Conservation (phyloP, 73 alveolate species). For the Tetrahymena borealis region DNA sequence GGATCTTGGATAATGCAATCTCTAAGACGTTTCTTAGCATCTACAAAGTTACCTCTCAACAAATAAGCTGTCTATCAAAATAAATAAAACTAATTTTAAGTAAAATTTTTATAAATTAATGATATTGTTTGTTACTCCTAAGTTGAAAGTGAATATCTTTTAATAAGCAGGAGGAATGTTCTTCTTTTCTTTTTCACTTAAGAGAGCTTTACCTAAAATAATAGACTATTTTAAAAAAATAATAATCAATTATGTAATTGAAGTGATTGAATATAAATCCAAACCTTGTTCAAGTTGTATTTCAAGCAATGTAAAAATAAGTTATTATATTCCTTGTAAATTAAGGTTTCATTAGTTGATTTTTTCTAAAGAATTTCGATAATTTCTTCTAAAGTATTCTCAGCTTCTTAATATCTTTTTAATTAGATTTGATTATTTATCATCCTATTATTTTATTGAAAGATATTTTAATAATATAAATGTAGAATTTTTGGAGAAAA, state of each 20-base stretch:
- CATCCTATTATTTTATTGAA: neutral
- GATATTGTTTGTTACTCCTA: constrained; percentile 20
- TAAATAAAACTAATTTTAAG: neutral
- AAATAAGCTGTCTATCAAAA: constrained; percentile 31
- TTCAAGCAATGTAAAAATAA: constrained; percentile 15
- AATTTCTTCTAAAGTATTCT: constrained; percentile 10
- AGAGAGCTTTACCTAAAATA: constrained; percentile 26
- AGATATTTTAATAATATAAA: neutral
- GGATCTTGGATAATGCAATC: constrained; percentile 30
- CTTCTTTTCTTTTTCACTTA: constrained; percentile 15
- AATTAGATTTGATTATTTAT: neutral
- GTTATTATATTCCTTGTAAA: constrained; percentile 21
- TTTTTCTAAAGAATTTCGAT: constrained; percentile 1
- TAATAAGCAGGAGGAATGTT: constrained; percentile 19
- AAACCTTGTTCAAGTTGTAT: constrained; percentile 16
- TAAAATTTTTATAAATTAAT: neutral
- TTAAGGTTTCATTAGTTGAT: neutral
- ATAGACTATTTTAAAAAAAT: neutral
- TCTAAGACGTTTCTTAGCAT: constrained; percentile 26
- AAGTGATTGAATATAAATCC: neutral
- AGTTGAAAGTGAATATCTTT: constrained; percentile 2
- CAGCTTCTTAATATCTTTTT: constrained; percentile 37
- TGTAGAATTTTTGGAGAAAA: neutral
- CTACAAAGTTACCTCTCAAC: constrained; percentile 23
- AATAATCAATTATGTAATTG: neutral